Base-by-base conservation (phyloP, 345 rosid genomes). In the Eucalyptus dawsonii region DNA sequence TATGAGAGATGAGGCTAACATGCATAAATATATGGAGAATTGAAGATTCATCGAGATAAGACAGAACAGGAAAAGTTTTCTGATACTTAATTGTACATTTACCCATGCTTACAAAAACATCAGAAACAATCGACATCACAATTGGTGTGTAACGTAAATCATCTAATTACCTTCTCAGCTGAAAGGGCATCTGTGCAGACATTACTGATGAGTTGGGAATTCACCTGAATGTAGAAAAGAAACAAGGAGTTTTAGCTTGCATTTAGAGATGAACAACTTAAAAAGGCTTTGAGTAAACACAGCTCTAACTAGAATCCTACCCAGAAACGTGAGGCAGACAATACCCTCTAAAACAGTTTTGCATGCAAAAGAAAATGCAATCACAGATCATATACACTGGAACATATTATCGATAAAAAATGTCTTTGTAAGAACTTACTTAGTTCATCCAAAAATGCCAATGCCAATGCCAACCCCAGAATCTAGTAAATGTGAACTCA, bases 151-250 rank as follows among this genome's bases (percentile, higher is more conserved):
- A 22, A 50, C 58, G n/a, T 31, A 44, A 24, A 25, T 88, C 54
- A 45, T 45, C 21, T 25, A 37, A 86, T 90, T 93, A 97, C 98
- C 99, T 98, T 98, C 95, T 97, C 99, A 24, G 99, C 99, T 80
- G 99, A 97, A 67, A 97, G 97, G 89, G 99, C 99, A 92, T 98
- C 99, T 49, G 96, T 96, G 93, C 99, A 98, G 89, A 95, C 95
- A 91, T 98, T 98, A 93, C 99, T 98, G 92, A 98, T 96, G 91
- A 98, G 98, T 93, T 98, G 99, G 44, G 99, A 96, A 92, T 98
- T 98, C 81, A 97, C 99, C 99, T 98, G 95, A 14, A 88, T 1
- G 50, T 51, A 88, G 56, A 65, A 80, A 89, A 88, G 80, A 62
- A 86, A 89, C 5, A 80, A 37, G 22, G 72, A 81, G 44, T 17